Conservation (phyloP, 306 rosid species). For the Glycyrrhiza uralensis region DNA sequence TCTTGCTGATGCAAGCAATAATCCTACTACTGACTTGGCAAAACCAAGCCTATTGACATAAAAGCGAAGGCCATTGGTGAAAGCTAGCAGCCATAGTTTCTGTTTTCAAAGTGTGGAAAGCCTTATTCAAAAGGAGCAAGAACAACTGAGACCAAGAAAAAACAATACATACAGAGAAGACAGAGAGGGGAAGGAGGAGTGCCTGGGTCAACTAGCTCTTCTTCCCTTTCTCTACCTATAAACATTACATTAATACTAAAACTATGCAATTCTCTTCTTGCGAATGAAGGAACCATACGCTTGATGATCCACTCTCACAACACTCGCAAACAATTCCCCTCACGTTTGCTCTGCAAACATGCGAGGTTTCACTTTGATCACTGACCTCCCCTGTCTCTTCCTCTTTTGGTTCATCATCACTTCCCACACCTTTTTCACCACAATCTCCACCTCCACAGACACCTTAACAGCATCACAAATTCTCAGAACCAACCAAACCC, state of each 20-base stretch:
- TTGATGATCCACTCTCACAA: neutral
- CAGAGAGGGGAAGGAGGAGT: too few relatives aligned
- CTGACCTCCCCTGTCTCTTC: slow-evolving; percentile 12
- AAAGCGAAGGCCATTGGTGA: neutral
- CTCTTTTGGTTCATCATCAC: slow-evolving; percentile 20
- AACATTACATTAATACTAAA: neutral
- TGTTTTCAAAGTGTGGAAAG: neutral
- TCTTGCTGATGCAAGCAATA: too few relatives aligned
- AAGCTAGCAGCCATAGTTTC: neutral
- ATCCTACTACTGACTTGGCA: neutral
- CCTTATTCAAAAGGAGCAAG: neutral
- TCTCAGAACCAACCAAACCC: slow-evolving; percentile 44
- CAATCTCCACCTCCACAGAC: slow-evolving; percentile 29
- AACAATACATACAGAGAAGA: too few relatives aligned
- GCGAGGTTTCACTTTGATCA: slow-evolving; percentile 3
- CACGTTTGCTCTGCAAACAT: slow-evolving; percentile 28
- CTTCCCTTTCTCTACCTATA: neutral
- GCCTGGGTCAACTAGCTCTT: slow-evolving; percentile 10
- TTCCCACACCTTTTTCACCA: slow-evolving; percentile 13
- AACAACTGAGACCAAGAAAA: neutral
- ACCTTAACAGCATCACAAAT: slow-evolving; percentile 43
- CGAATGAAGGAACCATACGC: slow-evolving; percentile 7
- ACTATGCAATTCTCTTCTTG: slow-evolving; percentile 10
- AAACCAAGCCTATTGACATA: neutral
- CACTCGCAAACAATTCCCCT: neutral